A percentile compares a stretch with the other conserved stretches of the same genome.
These are phyloP conservation scores for Multifurca ochricompacta DNA, from an alignment of 768 basidiomycete species.

Conservation along the genomic window DNA sequence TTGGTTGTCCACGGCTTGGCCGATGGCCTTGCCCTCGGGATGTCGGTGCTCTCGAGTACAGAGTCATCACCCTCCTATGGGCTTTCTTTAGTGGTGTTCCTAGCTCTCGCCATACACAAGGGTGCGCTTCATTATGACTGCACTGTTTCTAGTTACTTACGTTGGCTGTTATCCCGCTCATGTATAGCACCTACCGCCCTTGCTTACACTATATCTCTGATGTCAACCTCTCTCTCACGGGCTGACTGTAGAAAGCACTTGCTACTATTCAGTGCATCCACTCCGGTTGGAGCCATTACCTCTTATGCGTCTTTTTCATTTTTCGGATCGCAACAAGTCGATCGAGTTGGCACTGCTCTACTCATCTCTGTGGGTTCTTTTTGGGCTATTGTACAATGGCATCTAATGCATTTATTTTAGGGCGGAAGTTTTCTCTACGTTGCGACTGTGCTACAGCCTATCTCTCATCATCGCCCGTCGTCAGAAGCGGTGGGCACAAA, in stretches of 20 bases:
- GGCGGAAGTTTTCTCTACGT: conserved; percentile 95
- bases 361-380: conserved; percentile 60
- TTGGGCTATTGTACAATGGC: not conserved
- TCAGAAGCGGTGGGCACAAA: conserved; percentile 11
- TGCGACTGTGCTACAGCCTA: conserved; percentile 80
- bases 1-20: conserved; percentile 82
- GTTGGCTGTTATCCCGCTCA: not conserved
- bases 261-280: conserved; percentile 71
- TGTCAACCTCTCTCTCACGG: conserved; percentile 65
- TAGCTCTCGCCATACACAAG: conserved; percentile 91
- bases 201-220: conserved; percentile 77
- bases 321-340: conserved; percentile 38
- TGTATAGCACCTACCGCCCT: conserved; percentile 78
- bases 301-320: conserved; percentile 62
- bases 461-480: conserved; percentile 33
- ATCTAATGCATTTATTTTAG: conserved; percentile 31
- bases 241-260: conserved; percentile 67
- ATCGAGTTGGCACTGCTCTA: conserved; percentile 70
- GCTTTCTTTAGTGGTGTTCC: conserved; percentile 78
- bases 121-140: conserved; percentile 32
- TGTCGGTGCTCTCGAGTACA: conserved; percentile 45
- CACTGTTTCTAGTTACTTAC: not conserved
- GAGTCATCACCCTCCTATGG: conserved; percentile 31
- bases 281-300: conserved; percentile 73
- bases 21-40: conserved; percentile 89